phyloP scores from a whole-genome alignment of 345 rosid species.

The Ceriops decandra region DNA sequence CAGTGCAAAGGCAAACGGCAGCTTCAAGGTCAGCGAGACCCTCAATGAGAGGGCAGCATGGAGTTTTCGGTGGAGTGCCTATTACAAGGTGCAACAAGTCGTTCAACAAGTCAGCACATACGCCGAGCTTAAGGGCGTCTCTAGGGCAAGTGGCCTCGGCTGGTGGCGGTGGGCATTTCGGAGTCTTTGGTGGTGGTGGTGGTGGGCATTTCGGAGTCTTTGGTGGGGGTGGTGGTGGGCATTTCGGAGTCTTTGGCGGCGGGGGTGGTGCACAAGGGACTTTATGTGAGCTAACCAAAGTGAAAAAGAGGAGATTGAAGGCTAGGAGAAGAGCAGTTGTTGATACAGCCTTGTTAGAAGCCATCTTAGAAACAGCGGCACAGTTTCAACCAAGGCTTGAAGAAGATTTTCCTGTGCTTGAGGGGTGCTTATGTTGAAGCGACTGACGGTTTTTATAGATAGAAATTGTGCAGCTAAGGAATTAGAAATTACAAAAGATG shows the following conservation, averaged over 20 bases:
- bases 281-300: conserved; percentile 10
- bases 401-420: no score
- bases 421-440: not conserved
- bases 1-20: conserved; percentile 27
- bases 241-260: no score
- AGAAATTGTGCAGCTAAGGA: not conserved
- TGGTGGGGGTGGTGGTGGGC: no score
- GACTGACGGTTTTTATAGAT: conserved; percentile 7
- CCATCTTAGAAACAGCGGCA: conserved; percentile 3
- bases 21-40: conserved; percentile 23
- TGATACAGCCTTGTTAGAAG: conserved; percentile 4
- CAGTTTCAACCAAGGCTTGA: not conserved
- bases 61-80: conserved; percentile 13
- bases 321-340: conserved; percentile 14
- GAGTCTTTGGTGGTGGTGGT: not conserved
- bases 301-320: conserved; percentile 15
- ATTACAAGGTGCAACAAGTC: conserved; percentile 13
- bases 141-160: conserved; percentile 11
- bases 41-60: conserved; percentile 11
- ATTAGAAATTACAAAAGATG: not conserved
- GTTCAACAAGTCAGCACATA: conserved; percentile 12
- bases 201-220: no score
- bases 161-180: conserved; percentile 3
- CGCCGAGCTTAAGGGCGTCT: conserved; percentile 21
- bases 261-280: conserved; percentile 11